Base-by-base conservation (phyloP, 2,329 filamentous ascomycete species). In the Rachicladosporium sp. region DNA sequence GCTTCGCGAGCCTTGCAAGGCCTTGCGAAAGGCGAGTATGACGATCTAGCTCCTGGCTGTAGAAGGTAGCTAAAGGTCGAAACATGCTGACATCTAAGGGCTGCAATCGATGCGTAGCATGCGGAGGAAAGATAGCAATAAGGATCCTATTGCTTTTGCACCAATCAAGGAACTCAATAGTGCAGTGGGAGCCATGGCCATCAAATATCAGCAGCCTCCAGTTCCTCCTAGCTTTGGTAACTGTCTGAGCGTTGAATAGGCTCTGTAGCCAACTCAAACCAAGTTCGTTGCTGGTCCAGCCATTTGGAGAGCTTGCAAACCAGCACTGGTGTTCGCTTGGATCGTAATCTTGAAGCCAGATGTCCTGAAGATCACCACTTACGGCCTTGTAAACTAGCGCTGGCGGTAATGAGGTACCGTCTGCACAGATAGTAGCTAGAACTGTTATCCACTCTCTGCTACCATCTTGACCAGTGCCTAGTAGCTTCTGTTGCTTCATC, bases 71-170 rank as follows among this genome's bases (percentile, higher is more conserved):
- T 12, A 47, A 33, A 31, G 44, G 45, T n/a, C 38, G 31, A 29
- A 50, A 46, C n/a, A 44, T 35, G 12, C 46, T 35, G 11, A 50
- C 34, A 42, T 52, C 46, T 9, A 50, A 33, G 29, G 46, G 48
- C 43, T 50, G 42, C 12, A 46, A 21, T 29, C 31, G 35, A 41
- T 50, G 40, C n/a, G 42, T 19, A 19, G 15, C 15, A 19, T 19
- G 15, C 15, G 15, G 11, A 15, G n/a, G 30, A 30, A 19, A 37
- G 23, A 37, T 30, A 31, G 40, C 44, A 10, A 44, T 29, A 27
- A 46, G 31, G 10, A 44, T 42, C 38, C 33, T 44, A 19, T 46
- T 31, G 21, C 29, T 19, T 29, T 34, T 23, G 36, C 34, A 31
- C 33, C 33, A 34, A 10, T 34, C 21, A 19, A 39, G 31, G 37